These are phyloP conservation scores for Yamadazyma dushanensis DNA, from an alignment of 1,139 yeast genomes.

Conservation along the genomic window DNA sequence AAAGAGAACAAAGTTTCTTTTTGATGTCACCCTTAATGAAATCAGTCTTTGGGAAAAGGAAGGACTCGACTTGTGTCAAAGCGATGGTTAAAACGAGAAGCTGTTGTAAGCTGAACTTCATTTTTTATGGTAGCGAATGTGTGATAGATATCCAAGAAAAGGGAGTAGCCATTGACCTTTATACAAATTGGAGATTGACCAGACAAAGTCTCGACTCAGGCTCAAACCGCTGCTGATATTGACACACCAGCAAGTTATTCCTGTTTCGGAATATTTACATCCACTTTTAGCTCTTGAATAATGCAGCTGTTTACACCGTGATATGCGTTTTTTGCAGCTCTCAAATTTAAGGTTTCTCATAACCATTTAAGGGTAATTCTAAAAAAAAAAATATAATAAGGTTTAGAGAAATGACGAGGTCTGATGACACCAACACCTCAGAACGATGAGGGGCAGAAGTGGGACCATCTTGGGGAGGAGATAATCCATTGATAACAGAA, in stretches of 20 bases:
- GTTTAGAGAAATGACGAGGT: no score
- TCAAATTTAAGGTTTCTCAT: not conserved
- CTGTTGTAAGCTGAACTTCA: not conserved
- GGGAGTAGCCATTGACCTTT: not conserved
- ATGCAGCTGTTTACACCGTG: not conserved
- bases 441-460: no score
- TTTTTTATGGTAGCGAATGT: conserved; percentile 1
- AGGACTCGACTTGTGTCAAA: not conserved
- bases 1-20: not conserved
- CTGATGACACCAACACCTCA: no score
- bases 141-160: not conserved
- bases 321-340: not conserved
- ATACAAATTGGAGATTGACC: no score
- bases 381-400: no score
- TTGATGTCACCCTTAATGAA: not conserved
- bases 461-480: no score
- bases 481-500: no score
- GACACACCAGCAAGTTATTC: no score
- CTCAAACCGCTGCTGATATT: no score
- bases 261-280: not conserved
- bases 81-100: conserved; percentile 1
- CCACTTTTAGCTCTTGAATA: not conserved
- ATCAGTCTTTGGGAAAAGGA: not conserved
- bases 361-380: no score
- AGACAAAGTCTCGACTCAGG: no score